These are phyloP conservation scores for Emericellopsis cladophorae DNA, from an alignment of 2,329 filamentous ascomycete genomes.

Conservation along the genomic window DNA sequence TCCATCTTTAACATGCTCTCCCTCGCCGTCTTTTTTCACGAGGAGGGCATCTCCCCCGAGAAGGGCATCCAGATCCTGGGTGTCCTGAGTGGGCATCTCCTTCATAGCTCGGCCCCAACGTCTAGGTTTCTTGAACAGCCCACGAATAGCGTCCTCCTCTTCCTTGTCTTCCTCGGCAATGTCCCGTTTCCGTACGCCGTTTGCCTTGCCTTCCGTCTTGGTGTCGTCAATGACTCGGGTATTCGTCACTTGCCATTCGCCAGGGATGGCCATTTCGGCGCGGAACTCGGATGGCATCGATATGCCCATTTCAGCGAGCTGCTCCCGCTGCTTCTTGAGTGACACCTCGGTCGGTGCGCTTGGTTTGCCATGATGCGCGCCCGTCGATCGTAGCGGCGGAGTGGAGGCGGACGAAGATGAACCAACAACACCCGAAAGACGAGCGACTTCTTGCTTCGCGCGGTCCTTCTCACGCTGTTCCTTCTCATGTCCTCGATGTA, in stretches of 20 bases:
- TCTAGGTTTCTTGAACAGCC: conserved; percentile 46
- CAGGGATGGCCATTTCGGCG: conserved; percentile 72
- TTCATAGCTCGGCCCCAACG: conserved; percentile 41
- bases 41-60: conserved; percentile 20
- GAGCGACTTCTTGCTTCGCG: conserved; percentile 73
- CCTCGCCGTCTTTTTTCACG: conserved; percentile 11
- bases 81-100: conserved; percentile 30
- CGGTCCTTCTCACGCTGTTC: conserved; percentile 71
- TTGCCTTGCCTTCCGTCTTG: conserved; percentile 32
- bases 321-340: conserved; percentile 71
- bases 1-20: conserved; percentile 1
- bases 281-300: conserved; percentile 68
- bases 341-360: conserved; percentile 38
- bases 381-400: conserved; percentile 1
- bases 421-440: conserved; percentile 66
- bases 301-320: conserved; percentile 79
- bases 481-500: conserved; percentile 74
- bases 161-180: conserved; percentile 47
- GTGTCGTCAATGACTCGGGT: conserved; percentile 41
- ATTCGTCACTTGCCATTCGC: conserved; percentile 71
- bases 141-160: conserved; percentile 43
- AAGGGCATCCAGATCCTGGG: conserved; percentile 50
- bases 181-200: conserved; percentile 51
- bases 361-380: neutral
- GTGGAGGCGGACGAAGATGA: conserved; percentile 14